Percentiles rank a stretch among this genome's conserved stretches.
Conservation (phyloP, 139 green algal species). For the Auxenochlorella pyrenoidosa region DNA sequence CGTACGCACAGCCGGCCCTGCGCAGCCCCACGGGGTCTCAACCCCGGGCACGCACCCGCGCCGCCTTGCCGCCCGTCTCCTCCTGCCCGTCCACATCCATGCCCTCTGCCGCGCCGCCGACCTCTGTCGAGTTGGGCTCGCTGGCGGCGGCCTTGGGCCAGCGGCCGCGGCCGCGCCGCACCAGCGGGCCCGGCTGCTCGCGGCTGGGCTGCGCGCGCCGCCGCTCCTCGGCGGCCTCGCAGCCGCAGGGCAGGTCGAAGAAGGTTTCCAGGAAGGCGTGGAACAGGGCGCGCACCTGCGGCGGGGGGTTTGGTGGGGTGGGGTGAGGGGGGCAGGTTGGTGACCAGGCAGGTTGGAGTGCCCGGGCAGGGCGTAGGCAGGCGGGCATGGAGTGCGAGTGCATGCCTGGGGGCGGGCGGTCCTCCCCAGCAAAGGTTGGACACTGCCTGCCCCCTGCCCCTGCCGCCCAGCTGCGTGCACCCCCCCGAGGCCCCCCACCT, state of each 20-base stretch:
- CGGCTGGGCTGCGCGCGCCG: conserved; percentile 33
- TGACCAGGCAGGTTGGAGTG: background rate
- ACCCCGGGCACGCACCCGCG: background rate
- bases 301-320: background rate
- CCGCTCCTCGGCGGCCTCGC: conserved; percentile 44
- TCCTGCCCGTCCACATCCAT: conserved; percentile 36
- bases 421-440: background rate
- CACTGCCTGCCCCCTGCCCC: background rate
- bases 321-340: background rate
- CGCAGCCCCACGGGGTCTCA: background rate
- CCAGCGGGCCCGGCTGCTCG: conserved; percentile 4
- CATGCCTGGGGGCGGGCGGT: no score
- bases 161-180: conserved; percentile 21
- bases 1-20: background rate
- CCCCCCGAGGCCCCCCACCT: background rate
- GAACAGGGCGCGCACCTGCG: conserved; percentile 44
- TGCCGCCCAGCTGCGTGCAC: no score
- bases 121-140: conserved; percentile 31
- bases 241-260: conserved; percentile 75
- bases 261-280: conserved; percentile 87
- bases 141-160: conserved; percentile 28
- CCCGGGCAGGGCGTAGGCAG: background rate
- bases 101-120: conserved; percentile 4
- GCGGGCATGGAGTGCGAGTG: background rate
- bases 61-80: conserved; percentile 18